phyloP scores from a whole-genome alignment of 257 asterid genomes.

The Salvia splendens region DNA sequence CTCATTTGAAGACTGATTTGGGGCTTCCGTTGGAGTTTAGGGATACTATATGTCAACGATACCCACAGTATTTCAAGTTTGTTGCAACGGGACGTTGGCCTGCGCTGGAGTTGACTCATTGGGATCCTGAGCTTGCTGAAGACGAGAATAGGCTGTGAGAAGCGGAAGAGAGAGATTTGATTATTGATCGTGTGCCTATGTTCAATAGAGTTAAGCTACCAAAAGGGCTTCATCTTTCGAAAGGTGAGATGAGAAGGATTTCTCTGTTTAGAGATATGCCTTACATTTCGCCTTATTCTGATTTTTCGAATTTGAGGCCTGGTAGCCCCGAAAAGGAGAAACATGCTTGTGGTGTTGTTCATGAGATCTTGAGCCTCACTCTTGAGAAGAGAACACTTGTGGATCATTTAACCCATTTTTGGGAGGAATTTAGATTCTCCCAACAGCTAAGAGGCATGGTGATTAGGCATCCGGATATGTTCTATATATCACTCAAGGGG shows the following conservation, averaged over 20 bases:
- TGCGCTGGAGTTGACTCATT: slow-evolving; percentile 80
- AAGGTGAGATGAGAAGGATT: slow-evolving; percentile 91
- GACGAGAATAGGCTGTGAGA: slow-evolving; percentile 71
- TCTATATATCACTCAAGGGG: slow-evolving; percentile 87
- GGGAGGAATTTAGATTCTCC: slow-evolving; percentile 94
- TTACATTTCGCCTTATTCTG: slow-evolving; percentile 83
- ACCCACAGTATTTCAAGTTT: slow-evolving; percentile 87
- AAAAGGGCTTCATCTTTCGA: slow-evolving; percentile 79
- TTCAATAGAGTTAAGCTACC: slow-evolving; percentile 84
- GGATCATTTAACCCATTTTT: slow-evolving; percentile 89
- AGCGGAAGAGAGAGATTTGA: slow-evolving; percentile 70
- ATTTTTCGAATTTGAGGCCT: slow-evolving; percentile 66
- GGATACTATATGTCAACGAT: slow-evolving; percentile 79
- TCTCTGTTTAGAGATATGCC: slow-evolving; percentile 78
- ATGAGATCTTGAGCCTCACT: slow-evolving; percentile 93
- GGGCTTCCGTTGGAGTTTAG: slow-evolving; percentile 88
- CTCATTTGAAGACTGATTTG: slow-evolving; percentile 80
- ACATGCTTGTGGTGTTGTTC: slow-evolving; percentile 86
- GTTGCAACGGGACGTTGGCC: slow-evolving; percentile 83
- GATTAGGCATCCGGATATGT: slow-evolving; percentile 98
- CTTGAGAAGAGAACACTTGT: slow-evolving; percentile 94
- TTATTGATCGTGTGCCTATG: slow-evolving; percentile 71
- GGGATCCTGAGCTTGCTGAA: slow-evolving; percentile 95
- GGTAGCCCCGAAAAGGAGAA: slow-evolving; percentile 82
- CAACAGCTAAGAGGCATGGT: slow-evolving; percentile 98